phyloP scores from a whole-genome alignment of 2,329 filamentous ascomycete species.

The Penicillium sp. region DNA sequence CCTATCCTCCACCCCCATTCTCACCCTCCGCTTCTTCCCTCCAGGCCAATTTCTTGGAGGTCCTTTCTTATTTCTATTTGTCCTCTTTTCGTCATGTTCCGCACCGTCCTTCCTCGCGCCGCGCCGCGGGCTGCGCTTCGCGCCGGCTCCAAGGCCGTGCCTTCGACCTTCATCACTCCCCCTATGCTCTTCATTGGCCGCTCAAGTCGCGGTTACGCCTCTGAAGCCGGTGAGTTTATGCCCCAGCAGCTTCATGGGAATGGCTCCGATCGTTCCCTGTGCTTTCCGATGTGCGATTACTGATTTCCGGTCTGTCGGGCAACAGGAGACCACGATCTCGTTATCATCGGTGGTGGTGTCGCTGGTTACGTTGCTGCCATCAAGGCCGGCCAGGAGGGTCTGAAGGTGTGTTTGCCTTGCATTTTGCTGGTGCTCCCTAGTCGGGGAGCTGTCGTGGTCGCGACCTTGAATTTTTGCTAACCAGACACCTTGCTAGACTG shows the following conservation, averaged over 20 bases:
- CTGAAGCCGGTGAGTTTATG: slow-evolving; percentile 49
- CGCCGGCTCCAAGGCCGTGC: slow-evolving; percentile 40
- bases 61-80: slow-evolving; percentile 33
- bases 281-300: slow-evolving; percentile 26
- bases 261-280: slow-evolving; percentile 11
- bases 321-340: slow-evolving; percentile 89
- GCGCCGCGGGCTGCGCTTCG: slow-evolving; percentile 50
- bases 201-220: slow-evolving; percentile 61
- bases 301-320: slow-evolving; percentile 21
- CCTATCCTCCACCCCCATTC: slow-evolving; percentile 19
- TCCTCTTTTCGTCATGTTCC: slow-evolving; percentile 53
- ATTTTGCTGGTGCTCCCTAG: neutral
- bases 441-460: neutral
- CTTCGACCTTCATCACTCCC: slow-evolving; percentile 42
- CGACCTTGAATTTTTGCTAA: slow-evolving; percentile 15
- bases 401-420: slow-evolving; percentile 69
- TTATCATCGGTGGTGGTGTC: slow-evolving; percentile 97
- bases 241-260: neutral
- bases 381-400: slow-evolving; percentile 95
- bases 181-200: slow-evolving; percentile 52
- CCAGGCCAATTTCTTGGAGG: slow-evolving; percentile 31
- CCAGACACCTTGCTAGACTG: slow-evolving; percentile 63
- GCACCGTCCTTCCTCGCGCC: slow-evolving; percentile 55
- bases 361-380: slow-evolving; percentile 98
- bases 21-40: slow-evolving; percentile 26